Base-by-base conservation (phyloP, 805 yeast species). In the Myxozyma sirexii region DNA sequence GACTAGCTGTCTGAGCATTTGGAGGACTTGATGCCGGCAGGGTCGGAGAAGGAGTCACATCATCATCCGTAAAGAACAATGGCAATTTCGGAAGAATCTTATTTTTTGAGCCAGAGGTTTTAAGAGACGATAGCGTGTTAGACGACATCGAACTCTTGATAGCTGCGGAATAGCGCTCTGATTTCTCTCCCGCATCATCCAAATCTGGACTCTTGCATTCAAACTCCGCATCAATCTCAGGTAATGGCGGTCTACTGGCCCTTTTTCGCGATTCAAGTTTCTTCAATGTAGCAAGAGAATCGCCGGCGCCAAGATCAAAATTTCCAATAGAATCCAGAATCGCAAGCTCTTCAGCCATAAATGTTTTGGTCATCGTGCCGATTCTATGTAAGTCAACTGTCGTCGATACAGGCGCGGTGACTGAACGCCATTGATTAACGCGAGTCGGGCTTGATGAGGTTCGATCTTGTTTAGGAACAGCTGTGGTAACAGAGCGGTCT, bases 271-370 rank as follows among this genome's bases (percentile, higher is more conserved):
- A 45, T 7, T 27, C 51, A 15, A 38, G 17, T 12, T 38, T 38
- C 38, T 23, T 38, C 27, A 29, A 29, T n/a, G 45, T 26, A 12
- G 33, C 35, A 12, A 35, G 7, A 21, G 48, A 4, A 5, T 41
- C 48, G 12, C 42, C 24, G 7, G n/a, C n/a, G n/a, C n/a, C 59
- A 17, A 35, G 21, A 27, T 56, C 55, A 23, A 56, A 49, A 24
- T 56, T 50, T 10, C 59, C 59, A 26, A 56, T 49, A n/a, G 46
- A 35, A 45, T 56, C 59, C 31, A 56, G 37, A 31, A 49, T 24
- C 21, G 59, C 51, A 23, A 56, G 55, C n/a, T 56, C 59, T 17
- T 47, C 47, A 35, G 44, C 27, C 49, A 49, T 24, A 49, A 56
- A 56, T 6, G 43, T 13, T 37, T 56, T 50, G 13, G 59, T 49